A percentile compares a stretch with the other conserved stretches of the same genome.
These are phyloP conservation scores for Colletotrichum sp. DNA, from an alignment of 2,329 filamentous ascomycete genomes.

Conservation along the genomic window DNA sequence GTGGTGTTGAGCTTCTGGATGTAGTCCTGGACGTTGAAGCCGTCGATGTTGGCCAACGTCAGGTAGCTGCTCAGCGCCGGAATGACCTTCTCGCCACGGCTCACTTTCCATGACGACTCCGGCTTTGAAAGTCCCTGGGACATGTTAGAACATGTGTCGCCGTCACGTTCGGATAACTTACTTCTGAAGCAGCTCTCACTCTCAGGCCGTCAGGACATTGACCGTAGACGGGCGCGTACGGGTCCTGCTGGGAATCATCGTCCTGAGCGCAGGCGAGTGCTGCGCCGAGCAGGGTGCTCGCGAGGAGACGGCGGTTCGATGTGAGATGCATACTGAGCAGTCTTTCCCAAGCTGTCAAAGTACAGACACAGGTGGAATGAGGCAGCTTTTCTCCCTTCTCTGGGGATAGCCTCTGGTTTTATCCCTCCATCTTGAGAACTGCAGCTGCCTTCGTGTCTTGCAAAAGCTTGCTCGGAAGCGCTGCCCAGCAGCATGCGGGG, in stretches of 20 bases:
- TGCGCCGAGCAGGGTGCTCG: not conserved
- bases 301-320: not conserved
- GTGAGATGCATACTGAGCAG: not conserved
- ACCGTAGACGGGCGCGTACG: constrained; percentile 9
- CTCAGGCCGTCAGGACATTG: constrained; percentile 2
- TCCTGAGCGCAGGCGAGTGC: not conserved
- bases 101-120: constrained; percentile 26
- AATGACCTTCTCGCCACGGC: constrained; percentile 24
- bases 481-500: not conserved
- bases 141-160: not conserved
- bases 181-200: not conserved
- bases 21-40: constrained; percentile 25
- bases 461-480: not conserved
- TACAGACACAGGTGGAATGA: not conserved
- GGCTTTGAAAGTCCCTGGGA: constrained; percentile 25
- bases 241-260: not conserved
- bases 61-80: constrained; percentile 25
- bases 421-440: not conserved
- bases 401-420: not conserved
- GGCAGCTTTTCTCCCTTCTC: not conserved
- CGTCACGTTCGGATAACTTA: not conserved
- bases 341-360: not conserved
- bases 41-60: constrained; percentile 23
- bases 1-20: constrained; percentile 24
- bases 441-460: not conserved